Evolutionary conservation across 768 basidiomycete species (phyloP), one percentile per base, ranked within the genome.

Genomic region (Mycena rosella): DNA sequence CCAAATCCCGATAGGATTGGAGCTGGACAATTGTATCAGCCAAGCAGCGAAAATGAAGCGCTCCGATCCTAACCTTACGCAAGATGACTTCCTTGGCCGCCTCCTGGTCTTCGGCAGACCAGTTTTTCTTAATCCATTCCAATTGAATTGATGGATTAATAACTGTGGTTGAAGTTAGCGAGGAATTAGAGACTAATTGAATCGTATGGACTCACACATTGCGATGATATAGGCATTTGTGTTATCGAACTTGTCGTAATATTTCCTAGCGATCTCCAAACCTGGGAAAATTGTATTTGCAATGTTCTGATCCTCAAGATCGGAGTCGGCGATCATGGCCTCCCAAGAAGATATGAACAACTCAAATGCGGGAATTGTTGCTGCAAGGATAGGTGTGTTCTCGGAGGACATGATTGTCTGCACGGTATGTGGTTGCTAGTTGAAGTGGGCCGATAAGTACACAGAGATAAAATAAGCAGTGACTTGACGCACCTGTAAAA

Each of bases 91-190:
- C 22, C 44, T 59, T 59, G 29, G 57, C 42, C n/a, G 29, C 44
- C 44, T 47, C 45, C 57, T 59, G 57, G 29, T 59, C 57, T 59
- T 45, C 18, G 30, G 44, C 44, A 45, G 57, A 47, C 57, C 57
- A 59, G 57, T 59, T 45, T 59, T 59, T 59, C 44, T 47, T 45
- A 22, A 47, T 59, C 57, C 55, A 56, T 42, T 56, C 55, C 55
- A 56, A 56, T 40, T 38, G 38, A 56, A 56, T 56, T 42, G 55
- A 59, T 45, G 57, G 57, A 47, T 59, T 59, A 34, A 59, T 59
- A 34, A 59, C 57, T 34, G 5, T 59, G 57, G 45, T 32, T 47
- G 57, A 47, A 59, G 44, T 59, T 59, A 59, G 55, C 17, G 55
- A 47, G 57, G 29, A 59, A 59, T 32, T 13, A 59, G 45, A 47